Conservation (phyloP, 768 basidiomycete species). For the Lyophyllum atratum region DNA sequence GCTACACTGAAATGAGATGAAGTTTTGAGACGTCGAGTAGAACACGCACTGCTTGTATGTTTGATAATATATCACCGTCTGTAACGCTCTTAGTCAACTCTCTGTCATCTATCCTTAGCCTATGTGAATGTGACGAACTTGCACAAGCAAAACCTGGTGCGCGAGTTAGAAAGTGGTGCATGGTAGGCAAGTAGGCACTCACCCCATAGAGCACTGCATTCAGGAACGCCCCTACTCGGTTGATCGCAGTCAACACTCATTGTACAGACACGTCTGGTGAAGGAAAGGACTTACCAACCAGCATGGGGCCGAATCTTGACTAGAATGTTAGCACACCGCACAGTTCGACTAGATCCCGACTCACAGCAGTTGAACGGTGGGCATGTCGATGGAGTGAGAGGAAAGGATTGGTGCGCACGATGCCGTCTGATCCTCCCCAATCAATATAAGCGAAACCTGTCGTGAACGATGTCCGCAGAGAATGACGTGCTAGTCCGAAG, state of each 20-base stretch:
- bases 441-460: conserved; percentile 4
- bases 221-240: conserved; percentile 15
- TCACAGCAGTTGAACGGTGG: conserved; percentile 16
- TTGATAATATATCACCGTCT: conserved; percentile 35
- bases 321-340: neutral
- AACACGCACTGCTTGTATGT: conserved; percentile 40
- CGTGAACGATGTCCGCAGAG: neutral
- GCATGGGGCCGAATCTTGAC: conserved; percentile 45
- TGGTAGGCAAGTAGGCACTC: conserved; percentile 2
- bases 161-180: neutral
- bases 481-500: neutral
- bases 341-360: neutral
- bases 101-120: neutral
- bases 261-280: neutral
- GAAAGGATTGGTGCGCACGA: neutral
- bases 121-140: neutral
- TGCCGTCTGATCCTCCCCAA: neutral
- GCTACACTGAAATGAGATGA: conserved; percentile 22
- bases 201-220: conserved; percentile 52
- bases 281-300: conserved; percentile 38
- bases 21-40: neutral
- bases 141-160: conserved; percentile 1
- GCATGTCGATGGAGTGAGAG: conserved; percentile 7
- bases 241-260: neutral
- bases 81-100: neutral